Conservation (phyloP, 768 basidiomycete species). For the Clitopilus passeckerianus region DNA sequence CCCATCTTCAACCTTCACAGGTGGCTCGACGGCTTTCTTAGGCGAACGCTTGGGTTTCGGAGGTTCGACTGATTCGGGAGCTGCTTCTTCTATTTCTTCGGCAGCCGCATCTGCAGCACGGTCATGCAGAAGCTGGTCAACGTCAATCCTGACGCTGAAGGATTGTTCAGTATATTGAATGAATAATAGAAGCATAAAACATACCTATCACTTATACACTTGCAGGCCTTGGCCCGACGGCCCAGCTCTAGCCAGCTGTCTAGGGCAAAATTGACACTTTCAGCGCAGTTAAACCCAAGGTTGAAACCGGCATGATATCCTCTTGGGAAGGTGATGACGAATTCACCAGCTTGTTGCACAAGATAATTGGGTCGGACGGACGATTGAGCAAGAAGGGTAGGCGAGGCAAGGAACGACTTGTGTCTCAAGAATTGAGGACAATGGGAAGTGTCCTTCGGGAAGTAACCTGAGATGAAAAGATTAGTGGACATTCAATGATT, state of each 20-base stretch:
- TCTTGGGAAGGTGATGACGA: constrained; percentile 90
- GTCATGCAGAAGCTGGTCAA: constrained; percentile 77
- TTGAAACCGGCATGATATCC: constrained; percentile 99
- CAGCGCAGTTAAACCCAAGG: constrained; percentile 92
- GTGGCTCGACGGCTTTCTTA: constrained; percentile 18
- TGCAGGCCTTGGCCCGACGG: constrained; percentile 69
- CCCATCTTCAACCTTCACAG: constrained; percentile 8
- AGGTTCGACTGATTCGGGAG: constrained; percentile 7
- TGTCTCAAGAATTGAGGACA: constrained; percentile 96
- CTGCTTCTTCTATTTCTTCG: neutral
- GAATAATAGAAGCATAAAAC: constrained; percentile 4
- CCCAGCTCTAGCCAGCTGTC: constrained; percentile 93
- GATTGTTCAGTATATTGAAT: neutral
- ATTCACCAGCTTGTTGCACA: constrained; percentile 93
- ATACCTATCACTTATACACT: constrained; percentile 72
- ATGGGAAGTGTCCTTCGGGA: constrained; percentile 77
- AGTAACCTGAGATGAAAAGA: constrained; percentile 49
- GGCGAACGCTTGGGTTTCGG: constrained; percentile 15
- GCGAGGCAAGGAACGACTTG: constrained; percentile 93
- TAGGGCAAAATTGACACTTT: constrained; percentile 94
- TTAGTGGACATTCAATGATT: neutral
- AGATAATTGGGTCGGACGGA: constrained; percentile 80
- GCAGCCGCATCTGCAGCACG: constrained; percentile 43
- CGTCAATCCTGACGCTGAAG: constrained; percentile 85
- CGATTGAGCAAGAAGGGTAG: constrained; percentile 71